Evolutionary conservation across 1,284 basidiomycete genomes (phyloP), one percentile per base, ranked within the genome.

Genomic region (Tremellales sp.): DNA sequence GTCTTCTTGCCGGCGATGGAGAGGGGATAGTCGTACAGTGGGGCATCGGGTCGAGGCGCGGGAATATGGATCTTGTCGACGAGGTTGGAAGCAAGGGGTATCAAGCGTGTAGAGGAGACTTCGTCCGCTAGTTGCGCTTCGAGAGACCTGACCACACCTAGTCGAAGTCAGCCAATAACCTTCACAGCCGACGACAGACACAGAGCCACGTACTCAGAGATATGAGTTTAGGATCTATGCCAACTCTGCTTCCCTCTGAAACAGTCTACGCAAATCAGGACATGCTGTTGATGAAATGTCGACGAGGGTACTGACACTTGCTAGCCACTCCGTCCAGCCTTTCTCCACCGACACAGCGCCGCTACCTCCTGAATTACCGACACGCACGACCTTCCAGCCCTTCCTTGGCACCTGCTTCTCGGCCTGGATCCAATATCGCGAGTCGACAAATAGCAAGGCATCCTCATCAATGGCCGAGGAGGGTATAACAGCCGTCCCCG

Each of bases 351-450:
- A 58, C 11, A 40, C 57, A 7, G 48, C 47, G 10, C 78, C 81
- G 29, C 58, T 57, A 2, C 55, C 62, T 3, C 80, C 79, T 10
- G 71, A 58, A 1, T 76, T 68, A 0, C 89, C 90, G 2, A 85
- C 83, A 46, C 79, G 77, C 47, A 90, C 78, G 31, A 93, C 62
- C 12, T 78, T 77, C 91, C 91, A 97, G 57, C 62, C 57, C 29
- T 87, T 84, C 17, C 72, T 57, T 67, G 91, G 87, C 15, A 91
- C 73, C 66, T 93, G 83, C 11, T 83, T 77, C 8, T 79, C 79
- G 5, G 91, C 90, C 73, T 92, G 89, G 1, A 85, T 68, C 85
- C 89, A 94, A 70, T 96, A 96, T 24, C 90, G 81, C 23, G 89
- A 88, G 71, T 97, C 91, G 19, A 85, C 86, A 57, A 93, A 80